Evolutionary conservation across 2,329 filamentous ascomycete species (phyloP).

Genomic region (Fonsecaea erecta): DNA sequence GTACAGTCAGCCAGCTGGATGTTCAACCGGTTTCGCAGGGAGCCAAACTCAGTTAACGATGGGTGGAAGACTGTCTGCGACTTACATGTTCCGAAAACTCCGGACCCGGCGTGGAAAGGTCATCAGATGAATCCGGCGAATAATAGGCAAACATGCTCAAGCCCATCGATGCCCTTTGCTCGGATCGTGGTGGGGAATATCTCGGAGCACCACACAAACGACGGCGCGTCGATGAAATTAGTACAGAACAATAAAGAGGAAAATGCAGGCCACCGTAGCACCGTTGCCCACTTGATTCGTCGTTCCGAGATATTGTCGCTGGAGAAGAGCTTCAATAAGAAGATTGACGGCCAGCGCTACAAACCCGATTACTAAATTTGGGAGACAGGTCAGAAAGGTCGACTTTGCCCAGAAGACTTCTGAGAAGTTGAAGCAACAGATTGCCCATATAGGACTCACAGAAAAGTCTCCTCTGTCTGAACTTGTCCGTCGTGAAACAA

Average conservation of each 20-base stretch:
- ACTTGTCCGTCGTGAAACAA: constrained; percentile 45
- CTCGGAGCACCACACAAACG: constrained; percentile 45
- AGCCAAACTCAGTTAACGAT: too few relatives aligned
- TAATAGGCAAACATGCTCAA: constrained; percentile 30
- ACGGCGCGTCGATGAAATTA: constrained; percentile 48
- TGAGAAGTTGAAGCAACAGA: neutral
- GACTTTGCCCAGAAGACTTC: neutral
- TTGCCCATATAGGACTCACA: constrained; percentile 18
- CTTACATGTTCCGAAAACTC: constrained; percentile 27
- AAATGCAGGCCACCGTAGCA: constrained; percentile 48
- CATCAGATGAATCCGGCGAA: constrained; percentile 26
- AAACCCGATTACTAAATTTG: constrained; percentile 43
- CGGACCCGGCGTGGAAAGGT: constrained; percentile 24
- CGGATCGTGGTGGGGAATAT: constrained; percentile 32
- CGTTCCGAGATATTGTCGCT: constrained; percentile 43
- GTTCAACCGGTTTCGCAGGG: neutral
- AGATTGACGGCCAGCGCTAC: constrained; percentile 46
- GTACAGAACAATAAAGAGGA: constrained; percentile 47
- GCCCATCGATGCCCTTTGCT: constrained; percentile 29
- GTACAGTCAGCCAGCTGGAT: neutral
- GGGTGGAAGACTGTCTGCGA: too few relatives aligned
- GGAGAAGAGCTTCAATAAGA: constrained; percentile 45
- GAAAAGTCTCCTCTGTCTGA: constrained; percentile 48
- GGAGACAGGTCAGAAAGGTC: neutral
- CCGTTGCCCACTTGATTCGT: constrained; percentile 42